Conservation (phyloP, 2,329 filamentous ascomycete genomes). For the Exophiala sideris region DNA sequence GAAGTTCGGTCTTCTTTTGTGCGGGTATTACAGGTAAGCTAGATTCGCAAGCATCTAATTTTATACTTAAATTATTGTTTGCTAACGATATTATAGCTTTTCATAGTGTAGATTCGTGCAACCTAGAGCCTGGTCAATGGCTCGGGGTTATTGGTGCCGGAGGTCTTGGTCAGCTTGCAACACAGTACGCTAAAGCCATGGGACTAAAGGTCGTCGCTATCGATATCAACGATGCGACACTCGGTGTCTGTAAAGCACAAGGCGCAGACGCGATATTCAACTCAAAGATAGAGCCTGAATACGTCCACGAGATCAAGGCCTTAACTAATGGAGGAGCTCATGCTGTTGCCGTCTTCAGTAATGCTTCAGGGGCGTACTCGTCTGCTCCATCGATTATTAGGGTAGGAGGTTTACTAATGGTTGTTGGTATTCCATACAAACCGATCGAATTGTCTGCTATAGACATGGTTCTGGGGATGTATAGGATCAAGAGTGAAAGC, state of each 20-base stretch:
- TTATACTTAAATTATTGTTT: constrained; percentile 34
- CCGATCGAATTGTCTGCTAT: constrained; percentile 3
- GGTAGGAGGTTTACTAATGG: constrained; percentile 19
- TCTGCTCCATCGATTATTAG: constrained; percentile 31
- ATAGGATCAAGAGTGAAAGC: constrained; percentile 8
- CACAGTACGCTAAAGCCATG: constrained; percentile 30
- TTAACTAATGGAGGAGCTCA: constrained; percentile 42
- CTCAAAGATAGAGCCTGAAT: constrained; percentile 38
- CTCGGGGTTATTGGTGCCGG: constrained; percentile 25
- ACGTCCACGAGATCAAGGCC: constrained; percentile 40
- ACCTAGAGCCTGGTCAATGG: constrained; percentile 19
- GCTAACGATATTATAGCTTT: constrained; percentile 48
- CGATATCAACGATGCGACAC: constrained; percentile 39
- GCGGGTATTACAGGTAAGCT: constrained; percentile 46
- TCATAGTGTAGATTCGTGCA: constrained; percentile 11
- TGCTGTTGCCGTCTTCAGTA: constrained; percentile 40
- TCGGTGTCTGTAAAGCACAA: constrained; percentile 38
- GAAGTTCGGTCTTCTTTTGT: constrained; percentile 47
- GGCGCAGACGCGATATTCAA: constrained; percentile 46
- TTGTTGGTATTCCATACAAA: constrained; percentile 9
- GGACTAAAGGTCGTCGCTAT: constrained; percentile 30
- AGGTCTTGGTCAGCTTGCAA: constrained; percentile 30
- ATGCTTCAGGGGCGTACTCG: constrained; percentile 33
- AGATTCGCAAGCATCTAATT: not conserved
- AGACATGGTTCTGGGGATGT: constrained; percentile 5